These are phyloP conservation scores for Cymbopogon flexuosus DNA, from an alignment of 202 grass and related monocot species.

Conservation along the genomic window DNA sequence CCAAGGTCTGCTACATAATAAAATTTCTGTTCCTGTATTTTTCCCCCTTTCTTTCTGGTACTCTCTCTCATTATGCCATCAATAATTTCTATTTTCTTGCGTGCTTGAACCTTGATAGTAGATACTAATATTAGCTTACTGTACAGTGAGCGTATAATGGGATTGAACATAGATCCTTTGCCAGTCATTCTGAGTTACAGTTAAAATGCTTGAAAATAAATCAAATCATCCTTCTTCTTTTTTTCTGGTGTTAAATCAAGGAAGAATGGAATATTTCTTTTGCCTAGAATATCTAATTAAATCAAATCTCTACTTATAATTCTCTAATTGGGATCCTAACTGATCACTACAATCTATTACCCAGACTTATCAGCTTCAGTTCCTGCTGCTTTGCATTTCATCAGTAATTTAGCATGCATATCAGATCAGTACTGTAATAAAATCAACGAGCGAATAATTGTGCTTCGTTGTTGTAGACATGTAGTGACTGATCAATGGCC, in stretches of 20 bases:
- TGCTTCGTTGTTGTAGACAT: neutral
- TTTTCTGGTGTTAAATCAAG: neutral
- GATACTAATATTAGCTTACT: neutral
- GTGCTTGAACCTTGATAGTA: neutral
- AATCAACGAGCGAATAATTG: neutral
- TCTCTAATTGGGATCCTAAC: neutral
- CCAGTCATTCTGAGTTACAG: neutral
- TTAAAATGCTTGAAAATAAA: neutral
- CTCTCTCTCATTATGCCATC: neutral
- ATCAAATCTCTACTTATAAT: neutral
- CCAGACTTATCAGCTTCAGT: neutral
- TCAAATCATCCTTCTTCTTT: neutral
- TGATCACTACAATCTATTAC: neutral
- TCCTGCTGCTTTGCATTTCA: neutral
- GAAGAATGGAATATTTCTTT: neutral
- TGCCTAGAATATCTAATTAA: neutral
- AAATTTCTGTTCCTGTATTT: neutral
- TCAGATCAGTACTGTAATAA: neutral
- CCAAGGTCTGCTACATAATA: conserved; percentile 6
- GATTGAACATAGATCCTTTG: neutral
- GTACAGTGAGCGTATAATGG: neutral
- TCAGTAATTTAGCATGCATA: neutral
- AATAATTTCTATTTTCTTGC: neutral
- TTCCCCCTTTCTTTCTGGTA: neutral
- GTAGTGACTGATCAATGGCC: neutral